These are phyloP conservation scores for Pseudozyma sp. DNA, from an alignment of 1,284 basidiomycete species.

Conservation along the genomic window DNA sequence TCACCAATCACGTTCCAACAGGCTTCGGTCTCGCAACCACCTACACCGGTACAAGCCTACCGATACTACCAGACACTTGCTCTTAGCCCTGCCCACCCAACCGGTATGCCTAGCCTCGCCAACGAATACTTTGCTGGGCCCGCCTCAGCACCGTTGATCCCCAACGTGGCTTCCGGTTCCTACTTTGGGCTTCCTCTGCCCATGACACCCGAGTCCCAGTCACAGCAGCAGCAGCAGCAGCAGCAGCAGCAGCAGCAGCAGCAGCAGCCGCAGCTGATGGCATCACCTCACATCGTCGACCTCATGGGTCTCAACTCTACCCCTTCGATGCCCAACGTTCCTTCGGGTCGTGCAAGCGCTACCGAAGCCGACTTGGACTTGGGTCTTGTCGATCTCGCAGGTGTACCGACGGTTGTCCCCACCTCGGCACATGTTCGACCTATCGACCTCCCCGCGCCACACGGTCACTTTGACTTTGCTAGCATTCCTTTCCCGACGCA, in stretches of 20 bases:
- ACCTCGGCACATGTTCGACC: slow-evolving; percentile 53
- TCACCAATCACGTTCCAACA: slow-evolving; percentile 25
- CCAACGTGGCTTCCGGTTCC: slow-evolving; percentile 10
- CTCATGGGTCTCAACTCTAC: slow-evolving; percentile 33
- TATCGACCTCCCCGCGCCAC: slow-evolving; percentile 45
- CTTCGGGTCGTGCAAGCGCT: slow-evolving; percentile 30
- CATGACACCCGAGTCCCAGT: neutral
- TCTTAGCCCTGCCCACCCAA: slow-evolving; percentile 8
- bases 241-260: no score
- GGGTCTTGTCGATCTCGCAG: slow-evolving; percentile 25
- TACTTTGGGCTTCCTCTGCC: slow-evolving; percentile 13
- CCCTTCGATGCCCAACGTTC: slow-evolving; percentile 4
- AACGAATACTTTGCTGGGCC: slow-evolving; percentile 17
- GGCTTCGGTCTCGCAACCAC: slow-evolving; percentile 41
- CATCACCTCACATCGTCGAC: slow-evolving; percentile 30
- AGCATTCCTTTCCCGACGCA: slow-evolving; percentile 47
- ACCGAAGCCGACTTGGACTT: slow-evolving; percentile 36
- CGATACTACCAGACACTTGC: slow-evolving; percentile 33
- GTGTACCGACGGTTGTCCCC: slow-evolving; percentile 35
- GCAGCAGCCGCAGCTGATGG: slow-evolving; percentile 15
- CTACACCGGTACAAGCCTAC: slow-evolving; percentile 33
- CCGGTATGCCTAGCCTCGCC: slow-evolving; percentile 6
- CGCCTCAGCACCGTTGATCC: slow-evolving; percentile 23
- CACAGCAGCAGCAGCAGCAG: slow-evolving; percentile 10
- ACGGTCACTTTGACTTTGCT: slow-evolving; percentile 52